Evolutionary conservation across 208 protist species (phyloP).

Genomic region (Trypanosoma conorhini): DNA sequence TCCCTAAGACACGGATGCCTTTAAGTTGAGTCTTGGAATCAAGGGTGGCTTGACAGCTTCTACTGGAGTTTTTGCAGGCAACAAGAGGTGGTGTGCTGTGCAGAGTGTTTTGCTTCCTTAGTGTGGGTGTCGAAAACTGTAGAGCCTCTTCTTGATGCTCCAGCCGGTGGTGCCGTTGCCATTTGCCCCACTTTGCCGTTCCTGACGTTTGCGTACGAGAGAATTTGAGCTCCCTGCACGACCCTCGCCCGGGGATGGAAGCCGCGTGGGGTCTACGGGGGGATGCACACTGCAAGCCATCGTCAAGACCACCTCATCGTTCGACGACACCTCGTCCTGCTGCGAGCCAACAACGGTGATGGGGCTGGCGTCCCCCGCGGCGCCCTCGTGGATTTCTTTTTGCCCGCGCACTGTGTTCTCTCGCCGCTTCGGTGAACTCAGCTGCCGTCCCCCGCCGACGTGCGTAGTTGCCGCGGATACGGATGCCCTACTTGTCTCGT

Average conservation of each 20-base stretch:
- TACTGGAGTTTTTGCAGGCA: no score
- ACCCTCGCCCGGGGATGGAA: neutral
- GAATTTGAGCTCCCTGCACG: neutral
- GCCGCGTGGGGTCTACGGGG: neutral
- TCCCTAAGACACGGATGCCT: neutral
- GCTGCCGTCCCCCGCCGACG: neutral
- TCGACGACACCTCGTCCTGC: constrained; percentile 2
- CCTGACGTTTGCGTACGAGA: neutral
- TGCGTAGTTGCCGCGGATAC: neutral
- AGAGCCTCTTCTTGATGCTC: neutral
- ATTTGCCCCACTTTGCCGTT: neutral
- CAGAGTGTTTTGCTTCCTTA: neutral
- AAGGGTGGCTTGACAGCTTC: neutral
- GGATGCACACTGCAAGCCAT: constrained; percentile 1
- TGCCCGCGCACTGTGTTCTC: neutral
- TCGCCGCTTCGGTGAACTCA: no score
- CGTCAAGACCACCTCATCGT: constrained; percentile 6
- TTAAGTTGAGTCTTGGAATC: neutral
- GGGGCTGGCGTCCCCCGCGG: constrained; percentile 1
- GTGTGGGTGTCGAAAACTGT: constrained; percentile 7
- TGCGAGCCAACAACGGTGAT: neutral
- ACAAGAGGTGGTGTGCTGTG: neutral
- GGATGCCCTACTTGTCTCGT: neutral
- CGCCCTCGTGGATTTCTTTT: neutral
- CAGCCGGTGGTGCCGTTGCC: no score